A percentile compares a stretch with the other conserved stretches of the same genome.
Conservation (phyloP, 352 stramenopile genomes). For the Pythium biforme region DNA sequence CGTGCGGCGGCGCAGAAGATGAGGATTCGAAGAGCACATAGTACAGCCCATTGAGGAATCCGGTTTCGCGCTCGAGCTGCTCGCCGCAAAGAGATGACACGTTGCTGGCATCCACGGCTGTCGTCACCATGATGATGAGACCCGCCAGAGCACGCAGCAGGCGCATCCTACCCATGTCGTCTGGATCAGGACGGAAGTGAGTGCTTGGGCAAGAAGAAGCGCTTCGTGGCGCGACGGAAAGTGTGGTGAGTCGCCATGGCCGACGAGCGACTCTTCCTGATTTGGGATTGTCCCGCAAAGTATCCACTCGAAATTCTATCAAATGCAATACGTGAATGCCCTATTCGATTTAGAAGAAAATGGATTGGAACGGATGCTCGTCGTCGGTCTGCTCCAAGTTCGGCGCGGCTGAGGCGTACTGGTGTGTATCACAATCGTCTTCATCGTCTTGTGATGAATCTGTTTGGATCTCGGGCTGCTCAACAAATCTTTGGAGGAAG, state of each 20-base stretch:
- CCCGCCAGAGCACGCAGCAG: slow-evolving; percentile 5
- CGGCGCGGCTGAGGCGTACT: background rate
- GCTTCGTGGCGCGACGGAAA: background rate
- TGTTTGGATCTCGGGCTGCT: background rate
- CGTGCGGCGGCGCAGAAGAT: background rate
- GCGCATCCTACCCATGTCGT: slow-evolving; percentile 1
- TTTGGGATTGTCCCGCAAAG: background rate
- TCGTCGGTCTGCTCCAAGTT: slow-evolving; percentile 1
- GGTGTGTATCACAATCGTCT: background rate
- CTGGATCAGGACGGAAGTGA: background rate
- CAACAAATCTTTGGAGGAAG: slow-evolving; percentile 2
- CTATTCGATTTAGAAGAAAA: slow-evolving; percentile 27
- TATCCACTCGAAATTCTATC: slow-evolving; percentile 7
- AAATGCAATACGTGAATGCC: slow-evolving; percentile 9
- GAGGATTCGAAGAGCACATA: slow-evolving; percentile 76
- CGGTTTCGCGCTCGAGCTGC: slow-evolving; percentile 50
- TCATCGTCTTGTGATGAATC: background rate
- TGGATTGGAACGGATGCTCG: slow-evolving; percentile 16
- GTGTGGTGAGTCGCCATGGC: background rate
- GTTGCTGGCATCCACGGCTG: background rate
- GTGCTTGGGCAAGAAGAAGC: background rate
- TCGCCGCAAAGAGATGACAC: slow-evolving; percentile 61
- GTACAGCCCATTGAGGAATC: slow-evolving; percentile 61
- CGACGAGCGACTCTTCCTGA: slow-evolving; percentile 6
- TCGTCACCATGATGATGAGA: background rate